Base-by-base conservation (phyloP, 768 basidiomycete genomes). In the Hebeloma cylindrosporum region DNA sequence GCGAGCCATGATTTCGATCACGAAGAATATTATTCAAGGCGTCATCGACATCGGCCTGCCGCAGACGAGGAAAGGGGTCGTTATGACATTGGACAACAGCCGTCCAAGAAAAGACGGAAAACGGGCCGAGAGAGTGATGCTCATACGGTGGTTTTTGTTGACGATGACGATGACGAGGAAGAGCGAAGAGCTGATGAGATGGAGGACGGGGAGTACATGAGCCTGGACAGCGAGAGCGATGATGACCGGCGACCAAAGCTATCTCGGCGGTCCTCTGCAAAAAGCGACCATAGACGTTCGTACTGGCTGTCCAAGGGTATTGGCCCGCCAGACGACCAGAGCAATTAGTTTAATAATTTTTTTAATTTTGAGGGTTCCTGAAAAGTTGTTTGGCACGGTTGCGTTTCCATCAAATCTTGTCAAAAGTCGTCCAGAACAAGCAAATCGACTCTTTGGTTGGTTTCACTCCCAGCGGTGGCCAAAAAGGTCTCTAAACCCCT, bases 231-330 rank as follows among this genome's bases (percentile, higher is more conserved):
- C 38, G 43, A 50, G 6, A 41, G 21, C 32, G 47, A 43, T 29
- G 47, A 36, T 27, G 48, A 47, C 2, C 20, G 34, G 32, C 30
- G 26, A 40, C 26, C 35, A 40, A 40, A 38, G 38, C 26, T 26
- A 34, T 39, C 36, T 21, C 35, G 45, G 34, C 23, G 26, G 23
- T 40, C 41, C 18, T 45, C 48, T 31, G 42, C 52, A 7, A 67
- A 60, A 36, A 64, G 58, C 32, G 65, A 69, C 17, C 67, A 58
- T 46, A 73, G 67, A 23, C 70, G 80, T 44, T 72, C 71, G 4
- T 83, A 75, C 58, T 82, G 82, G 83, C 52, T 82, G 32, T 76
- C 79, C 16, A 85, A 83, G 47, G 72, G 66, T 5, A 60, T 62
- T 54, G 69, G 68, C n/a, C n/a, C n/a, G n/a, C n/a, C n/a, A n/a